phyloP scores from a whole-genome alignment of 177 flowering plant species.

The Vitis hybrid region DNA sequence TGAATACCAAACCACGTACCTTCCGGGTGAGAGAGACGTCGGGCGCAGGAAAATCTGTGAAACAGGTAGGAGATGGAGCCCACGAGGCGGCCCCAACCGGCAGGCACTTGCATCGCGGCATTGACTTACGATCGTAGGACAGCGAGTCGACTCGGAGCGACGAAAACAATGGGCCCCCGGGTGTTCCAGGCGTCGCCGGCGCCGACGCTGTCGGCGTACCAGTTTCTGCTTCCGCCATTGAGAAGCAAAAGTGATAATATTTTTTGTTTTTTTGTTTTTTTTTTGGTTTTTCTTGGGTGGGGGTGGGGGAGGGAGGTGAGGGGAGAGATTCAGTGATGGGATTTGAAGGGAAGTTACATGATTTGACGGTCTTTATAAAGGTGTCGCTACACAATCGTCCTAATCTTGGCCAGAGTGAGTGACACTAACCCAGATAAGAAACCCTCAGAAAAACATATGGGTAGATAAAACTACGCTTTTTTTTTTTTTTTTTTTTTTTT shows the following conservation, averaged over 20 bases:
- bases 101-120: conserved; percentile 81
- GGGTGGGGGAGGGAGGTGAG: neutral
- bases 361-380: conserved; percentile 39
- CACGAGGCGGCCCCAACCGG: conserved; percentile 47
- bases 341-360: conserved; percentile 33
- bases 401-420: conserved; percentile 27
- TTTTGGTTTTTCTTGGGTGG: conserved; percentile 8
- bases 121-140: conserved; percentile 76
- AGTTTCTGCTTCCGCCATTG: conserved; percentile 44
- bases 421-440: neutral
- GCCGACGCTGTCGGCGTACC: conserved; percentile 50
- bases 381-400: conserved; percentile 24
- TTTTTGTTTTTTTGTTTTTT: conserved; percentile 2
- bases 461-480: neutral
- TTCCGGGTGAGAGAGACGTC: conserved; percentile 80
- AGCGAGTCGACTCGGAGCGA: conserved; percentile 66
- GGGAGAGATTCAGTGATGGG: neutral
- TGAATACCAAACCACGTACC: conserved; percentile 33
- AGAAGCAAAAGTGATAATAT: neutral
- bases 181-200: conserved; percentile 90
- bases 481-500: conserved; percentile 25
- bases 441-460: neutral
- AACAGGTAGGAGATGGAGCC: conserved; percentile 57
- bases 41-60: conserved; percentile 67
- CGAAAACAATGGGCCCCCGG: conserved; percentile 70